Percentiles rank a stretch among this genome's conserved stretches.
These are phyloP conservation scores for Nadsonia commutata DNA, from an alignment of 1,139 yeast species.

Conservation along the genomic window DNA sequence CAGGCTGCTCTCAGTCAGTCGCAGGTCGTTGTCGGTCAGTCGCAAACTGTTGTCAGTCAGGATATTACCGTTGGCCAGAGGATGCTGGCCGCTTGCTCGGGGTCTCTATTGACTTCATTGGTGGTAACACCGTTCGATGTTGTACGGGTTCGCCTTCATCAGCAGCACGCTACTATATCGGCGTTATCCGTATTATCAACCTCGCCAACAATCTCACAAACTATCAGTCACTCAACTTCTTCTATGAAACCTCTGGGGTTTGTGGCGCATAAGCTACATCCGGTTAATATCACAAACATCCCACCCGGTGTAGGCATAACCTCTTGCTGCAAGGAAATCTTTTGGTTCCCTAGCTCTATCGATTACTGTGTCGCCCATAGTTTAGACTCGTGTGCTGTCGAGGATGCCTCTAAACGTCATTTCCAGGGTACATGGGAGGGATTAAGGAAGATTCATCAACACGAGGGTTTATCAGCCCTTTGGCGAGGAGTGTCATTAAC, in stretches of 20 bases:
- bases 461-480: constrained; percentile 63
- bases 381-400: constrained; percentile 23
- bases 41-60: too few relatives aligned
- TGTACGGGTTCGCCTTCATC: constrained; percentile 78
- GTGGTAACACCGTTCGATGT: constrained; percentile 88
- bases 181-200: constrained; percentile 1
- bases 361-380: constrained; percentile 27
- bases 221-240: constrained; percentile 1
- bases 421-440: constrained; percentile 59
- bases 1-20: too few relatives aligned
- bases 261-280: constrained; percentile 1
- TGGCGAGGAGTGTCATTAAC: constrained; percentile 88
- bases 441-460: constrained; percentile 41
- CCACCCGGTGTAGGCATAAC: constrained; percentile 21
- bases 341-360: constrained; percentile 26
- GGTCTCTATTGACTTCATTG: constrained; percentile 75
- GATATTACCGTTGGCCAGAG: constrained; percentile 40
- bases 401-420: constrained; percentile 21
- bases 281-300: constrained; percentile 9
- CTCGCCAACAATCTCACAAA: constrained; percentile 7
- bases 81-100: constrained; percentile 84
- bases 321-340: constrained; percentile 28
- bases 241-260: neutral
- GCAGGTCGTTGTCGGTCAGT: too few relatives aligned
- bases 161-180: constrained; percentile 37